Evolutionary conservation across 2,329 filamentous ascomycete genomes (phyloP), one percentile per base, ranked within the genome.

Genomic region (Phialophora tarda): DNA sequence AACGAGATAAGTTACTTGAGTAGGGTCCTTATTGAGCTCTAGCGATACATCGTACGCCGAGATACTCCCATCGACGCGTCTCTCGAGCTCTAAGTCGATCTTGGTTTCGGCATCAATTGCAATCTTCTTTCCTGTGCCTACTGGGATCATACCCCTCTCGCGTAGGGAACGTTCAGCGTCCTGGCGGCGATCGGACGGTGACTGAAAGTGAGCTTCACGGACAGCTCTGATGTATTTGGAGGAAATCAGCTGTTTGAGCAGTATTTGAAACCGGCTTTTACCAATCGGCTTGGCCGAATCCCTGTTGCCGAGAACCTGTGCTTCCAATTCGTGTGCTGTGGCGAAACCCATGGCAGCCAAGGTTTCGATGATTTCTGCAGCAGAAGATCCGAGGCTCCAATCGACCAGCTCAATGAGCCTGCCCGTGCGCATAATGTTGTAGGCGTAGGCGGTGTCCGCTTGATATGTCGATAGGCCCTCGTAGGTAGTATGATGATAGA

Each of bases 341-440:
- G 90, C 89, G 79, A 95, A 91, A 1, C 94, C 94, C 21, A 93
- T 83, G 63, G 89, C 84, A 67, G 96, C 81, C 50, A 97, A 81
- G 32, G 89, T 90, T 72, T 91, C 88, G 66, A 95, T 85, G 47
- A 97, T 83, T 68, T 89, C 87, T 64, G 88, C 87, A 32, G 92
- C 92, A 68, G 88, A 85, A n/a, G 83, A 81, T 21, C 93, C 94
- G 75, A 92, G 89, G 72, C 89, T 86, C 38, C 84, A 85, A 71
- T 92, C 88, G 51, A 95, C 85, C 66, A 92, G 82, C 70, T 93
- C 86, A 30, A 95, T 81, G 47, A 97, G 90, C 78, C 92, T 95
- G 51, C 92, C 93, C 3, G 87, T 86, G 65, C 95, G 90, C 44
- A 93, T 83, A 51, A 97, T 83, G 72, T 89, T 89, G 79, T 98